Conservation (phyloP, 1,139 yeast species). For the Kodamaea anthophila region DNA sequence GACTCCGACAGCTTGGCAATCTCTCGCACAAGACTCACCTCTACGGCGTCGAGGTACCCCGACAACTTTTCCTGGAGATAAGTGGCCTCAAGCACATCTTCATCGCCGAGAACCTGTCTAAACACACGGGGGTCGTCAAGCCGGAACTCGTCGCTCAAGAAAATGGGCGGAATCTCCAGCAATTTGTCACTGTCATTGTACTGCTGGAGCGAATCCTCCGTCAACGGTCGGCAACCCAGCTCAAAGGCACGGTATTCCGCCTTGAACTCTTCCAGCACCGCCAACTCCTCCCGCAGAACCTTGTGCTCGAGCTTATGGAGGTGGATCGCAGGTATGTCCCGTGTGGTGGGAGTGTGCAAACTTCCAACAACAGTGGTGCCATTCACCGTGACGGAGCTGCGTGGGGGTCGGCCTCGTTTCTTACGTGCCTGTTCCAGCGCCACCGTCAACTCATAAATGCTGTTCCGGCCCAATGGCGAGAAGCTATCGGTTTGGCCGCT, state of each 20-base stretch:
- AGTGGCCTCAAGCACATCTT: conserved; percentile 44
- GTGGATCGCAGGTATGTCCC: conserved; percentile 81
- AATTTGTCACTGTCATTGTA: conserved; percentile 16
- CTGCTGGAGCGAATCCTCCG: conserved; percentile 44
- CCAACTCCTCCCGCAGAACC: conserved; percentile 44
- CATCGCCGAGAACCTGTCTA: conserved; percentile 59
- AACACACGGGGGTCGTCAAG: conserved; percentile 87
- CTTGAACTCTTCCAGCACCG: conserved; percentile 38
- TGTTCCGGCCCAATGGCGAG: conserved; percentile 72
- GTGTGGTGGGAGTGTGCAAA: conserved; percentile 63
- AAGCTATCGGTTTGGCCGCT: conserved; percentile 23
- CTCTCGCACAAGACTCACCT: conserved; percentile 71
- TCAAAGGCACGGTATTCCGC: conserved; percentile 54
- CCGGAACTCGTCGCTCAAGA: conserved; percentile 61
- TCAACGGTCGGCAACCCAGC: conserved; percentile 40
- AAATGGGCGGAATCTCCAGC: conserved; percentile 59
- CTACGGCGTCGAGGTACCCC: conserved; percentile 79
- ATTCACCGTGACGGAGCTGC: conserved; percentile 31
- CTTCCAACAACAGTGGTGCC: conserved; percentile 37
- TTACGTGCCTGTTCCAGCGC: conserved; percentile 46
- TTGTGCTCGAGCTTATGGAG: conserved; percentile 52
- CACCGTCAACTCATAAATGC: conserved; percentile 67
- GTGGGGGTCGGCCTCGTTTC: conserved; percentile 27
- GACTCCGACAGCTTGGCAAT: conserved; percentile 80
- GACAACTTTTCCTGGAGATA: conserved; percentile 76